Conservation (phyloP, 2,329 filamentous ascomycete species). For the Aspergillus alliaceus region DNA sequence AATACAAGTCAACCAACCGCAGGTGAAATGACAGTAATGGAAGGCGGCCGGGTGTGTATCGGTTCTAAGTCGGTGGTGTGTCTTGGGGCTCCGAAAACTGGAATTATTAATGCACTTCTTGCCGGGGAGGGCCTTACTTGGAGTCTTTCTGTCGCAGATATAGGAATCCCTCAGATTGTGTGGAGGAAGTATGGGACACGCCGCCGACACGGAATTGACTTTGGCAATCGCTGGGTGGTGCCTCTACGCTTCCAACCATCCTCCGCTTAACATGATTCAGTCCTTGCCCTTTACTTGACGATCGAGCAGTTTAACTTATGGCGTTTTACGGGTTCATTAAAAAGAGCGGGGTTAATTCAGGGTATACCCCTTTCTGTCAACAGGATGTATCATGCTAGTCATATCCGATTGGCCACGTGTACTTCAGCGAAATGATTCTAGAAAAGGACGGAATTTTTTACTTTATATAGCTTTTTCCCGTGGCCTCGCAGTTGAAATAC, state of each 20-base stretch:
- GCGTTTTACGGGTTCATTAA: neutral
- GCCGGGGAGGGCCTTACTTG: constrained; percentile 60
- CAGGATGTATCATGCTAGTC: neutral
- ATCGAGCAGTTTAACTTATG: neutral
- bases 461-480: constrained; percentile 5
- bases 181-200: constrained; percentile 84
- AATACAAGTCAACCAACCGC: constrained; percentile 12
- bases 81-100: constrained; percentile 82
- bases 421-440: neutral
- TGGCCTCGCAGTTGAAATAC: neutral
- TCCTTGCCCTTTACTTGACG: neutral
- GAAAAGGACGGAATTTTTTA: neutral
- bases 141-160: constrained; percentile 81
- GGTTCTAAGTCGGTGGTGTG: constrained; percentile 80
- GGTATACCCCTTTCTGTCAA: constrained; percentile 1
- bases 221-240: constrained; percentile 83
- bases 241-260: constrained; percentile 56
- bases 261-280: constrained; percentile 19
- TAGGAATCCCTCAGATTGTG: constrained; percentile 77
- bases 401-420: neutral
- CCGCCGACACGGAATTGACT: constrained; percentile 80
- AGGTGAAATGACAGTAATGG: constrained; percentile 59
- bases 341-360: neutral
- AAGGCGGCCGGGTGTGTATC: constrained; percentile 77
- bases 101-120: constrained; percentile 74